phyloP scores from a whole-genome alignment of 2,329 filamentous ascomycete genomes.

The Alternaria postmessia region DNA sequence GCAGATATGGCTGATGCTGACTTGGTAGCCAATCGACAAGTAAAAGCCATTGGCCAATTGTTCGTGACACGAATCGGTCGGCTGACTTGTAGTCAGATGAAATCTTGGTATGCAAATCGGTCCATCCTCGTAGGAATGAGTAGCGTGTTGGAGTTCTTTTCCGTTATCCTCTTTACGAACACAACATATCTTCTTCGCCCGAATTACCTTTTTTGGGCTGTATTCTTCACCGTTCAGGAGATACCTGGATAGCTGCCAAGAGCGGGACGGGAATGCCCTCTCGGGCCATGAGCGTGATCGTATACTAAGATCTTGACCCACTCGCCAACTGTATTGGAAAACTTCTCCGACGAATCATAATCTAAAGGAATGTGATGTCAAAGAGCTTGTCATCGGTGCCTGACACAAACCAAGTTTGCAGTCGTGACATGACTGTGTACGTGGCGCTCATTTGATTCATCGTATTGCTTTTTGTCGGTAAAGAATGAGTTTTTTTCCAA shows the following conservation, averaged over 20 bases:
- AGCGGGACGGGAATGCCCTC: not conserved
- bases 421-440: not conserved
- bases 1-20: not conserved
- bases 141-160: not conserved
- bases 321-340: not conserved
- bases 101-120: not conserved
- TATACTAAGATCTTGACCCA: not conserved
- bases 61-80: not conserved
- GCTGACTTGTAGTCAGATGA: not conserved
- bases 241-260: not conserved
- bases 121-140: not conserved
- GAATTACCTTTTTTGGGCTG: not conserved
- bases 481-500: conserved; percentile 1
- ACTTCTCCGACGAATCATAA: not conserved
- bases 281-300: conserved; percentile 1
- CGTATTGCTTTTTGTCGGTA: conserved; percentile 27
- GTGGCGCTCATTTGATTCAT: conserved; percentile 3
- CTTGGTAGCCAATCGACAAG: not conserved
- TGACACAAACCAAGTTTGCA: not conserved
- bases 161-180: not conserved
- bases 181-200: not conserved
- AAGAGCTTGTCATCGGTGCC: not conserved
- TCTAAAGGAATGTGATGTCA: not conserved
- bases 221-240: not conserved
- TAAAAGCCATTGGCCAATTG: not conserved